Evolutionary conservation across 106 monocot genomes (phyloP), one percentile per base, ranked within the genome.

Genomic region (Phalaenopsis equestris): DNA sequence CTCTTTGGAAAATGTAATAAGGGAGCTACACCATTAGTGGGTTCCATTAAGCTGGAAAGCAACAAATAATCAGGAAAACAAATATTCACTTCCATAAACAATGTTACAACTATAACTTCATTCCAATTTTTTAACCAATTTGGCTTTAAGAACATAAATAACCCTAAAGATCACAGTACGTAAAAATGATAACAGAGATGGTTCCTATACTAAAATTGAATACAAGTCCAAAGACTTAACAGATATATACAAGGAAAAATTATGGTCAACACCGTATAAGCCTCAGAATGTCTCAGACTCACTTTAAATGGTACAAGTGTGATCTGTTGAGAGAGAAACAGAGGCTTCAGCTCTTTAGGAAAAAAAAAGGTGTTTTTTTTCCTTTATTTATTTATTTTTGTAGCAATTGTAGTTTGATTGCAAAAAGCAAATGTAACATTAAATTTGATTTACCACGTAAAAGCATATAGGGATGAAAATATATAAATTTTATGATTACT

Each of bases 1-100:
- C 12, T 3, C 15, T 37, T 30, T 70, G 86, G 84, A 94, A 94
- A 41, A 86, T 89, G 86, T 88, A 87, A 55, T 87, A 82, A 82
- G 92, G 91, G 87, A 93, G 77, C 48, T 94, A 91, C 55, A 68
- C 24, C 72, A 87, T 52, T 79, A 87, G 91, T 75, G 89, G 89
- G 41, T 86, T 86, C 79, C 72, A 99, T 80, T 79, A 75, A 92
- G 94, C 98, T 99, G 8, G 10, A 10, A 80, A 19, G 52, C 48
- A 24, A 36, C 36, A 7, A 68, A 41, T 0, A 46, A 49, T 72
- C 38, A 47, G 72, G 37, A 52, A 39, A 30, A 70, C 9, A 73
- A 12, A 9, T 2, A 68, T 68, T 68, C 24, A 68, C 68, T 61
- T 68, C 36, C 30, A 68, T 6, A 5, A 68, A 68, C 36, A 68